Conservation (phyloP, 768 basidiomycete genomes). For the Amanita subjunquillea region DNA sequence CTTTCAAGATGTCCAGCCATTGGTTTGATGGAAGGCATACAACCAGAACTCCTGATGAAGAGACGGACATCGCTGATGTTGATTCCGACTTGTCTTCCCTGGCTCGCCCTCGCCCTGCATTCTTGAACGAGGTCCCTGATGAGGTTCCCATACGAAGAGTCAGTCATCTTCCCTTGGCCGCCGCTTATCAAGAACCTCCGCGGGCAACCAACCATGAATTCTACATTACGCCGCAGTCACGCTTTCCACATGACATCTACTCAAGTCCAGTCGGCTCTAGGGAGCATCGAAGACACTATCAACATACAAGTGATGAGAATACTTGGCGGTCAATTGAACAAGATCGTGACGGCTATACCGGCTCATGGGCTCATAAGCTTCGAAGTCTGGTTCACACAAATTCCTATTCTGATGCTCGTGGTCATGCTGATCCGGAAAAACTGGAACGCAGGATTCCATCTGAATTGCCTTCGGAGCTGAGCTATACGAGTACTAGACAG, state of each 20-base stretch:
- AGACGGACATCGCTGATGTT: not conserved
- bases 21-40: not conserved
- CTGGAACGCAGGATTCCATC: not conserved
- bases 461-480: not conserved
- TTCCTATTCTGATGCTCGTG: not conserved
- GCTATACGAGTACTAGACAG: slow-evolving; percentile 15
- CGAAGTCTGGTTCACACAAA: not conserved
- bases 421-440: slow-evolving; percentile 8
- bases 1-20: not conserved
- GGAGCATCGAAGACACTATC: not conserved
- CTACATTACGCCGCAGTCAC: not conserved
- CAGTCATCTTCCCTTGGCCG: not conserved
- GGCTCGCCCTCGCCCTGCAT: not conserved
- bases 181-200: not conserved
- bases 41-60: not conserved
- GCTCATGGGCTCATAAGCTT: not conserved
- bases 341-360: not conserved
- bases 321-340: not conserved
- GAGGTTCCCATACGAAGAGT: not conserved
- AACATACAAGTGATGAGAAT: not conserved
- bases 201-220: not conserved
- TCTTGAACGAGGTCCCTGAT: not conserved
- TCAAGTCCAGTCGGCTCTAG: not conserved
- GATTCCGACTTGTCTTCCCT: not conserved
- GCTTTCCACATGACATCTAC: slow-evolving; percentile 4